Evolutionary conservation across 2,329 filamentous ascomycete genomes (phyloP).

Genomic region (Penicillium sp.): DNA sequence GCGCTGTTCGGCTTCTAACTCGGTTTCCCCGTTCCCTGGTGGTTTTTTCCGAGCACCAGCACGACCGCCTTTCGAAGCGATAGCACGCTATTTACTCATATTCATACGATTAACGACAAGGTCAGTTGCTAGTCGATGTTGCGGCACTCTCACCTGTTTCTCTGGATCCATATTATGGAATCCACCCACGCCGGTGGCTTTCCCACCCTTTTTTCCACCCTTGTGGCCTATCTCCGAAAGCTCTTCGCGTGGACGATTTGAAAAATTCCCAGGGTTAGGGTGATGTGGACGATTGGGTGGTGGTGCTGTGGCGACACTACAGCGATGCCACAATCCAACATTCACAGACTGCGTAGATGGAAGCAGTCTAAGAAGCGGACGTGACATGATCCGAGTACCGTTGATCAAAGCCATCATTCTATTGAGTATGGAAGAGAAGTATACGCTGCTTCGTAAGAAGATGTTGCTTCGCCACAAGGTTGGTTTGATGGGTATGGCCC

Average conservation of each 20-base stretch:
- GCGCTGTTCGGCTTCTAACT: constrained; percentile 5
- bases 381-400: constrained; percentile 4
- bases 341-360: constrained; percentile 2
- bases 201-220: constrained; percentile 31
- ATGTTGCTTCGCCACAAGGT: not conserved
- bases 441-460: not conserved
- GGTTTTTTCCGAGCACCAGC: constrained; percentile 5
- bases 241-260: constrained; percentile 31
- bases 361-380: constrained; percentile 5
- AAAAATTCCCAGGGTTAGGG: constrained; percentile 39
- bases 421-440: not conserved
- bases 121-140: not conserved
- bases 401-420: not conserved
- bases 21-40: constrained; percentile 9
- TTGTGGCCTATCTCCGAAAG: constrained; percentile 27
- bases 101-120: not conserved
- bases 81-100: constrained; percentile 19
- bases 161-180: constrained; percentile 31
- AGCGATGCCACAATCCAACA: constrained; percentile 7
- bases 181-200: constrained; percentile 27
- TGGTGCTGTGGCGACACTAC: constrained; percentile 17
- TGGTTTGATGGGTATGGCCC: not conserved
- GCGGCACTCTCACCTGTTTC: constrained; percentile 27
- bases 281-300: constrained; percentile 19
- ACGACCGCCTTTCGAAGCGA: constrained; percentile 30